These are phyloP conservation scores for Polysphondylium violaceum DNA, from an alignment of 78 protist genomes.

Conservation along the genomic window DNA sequence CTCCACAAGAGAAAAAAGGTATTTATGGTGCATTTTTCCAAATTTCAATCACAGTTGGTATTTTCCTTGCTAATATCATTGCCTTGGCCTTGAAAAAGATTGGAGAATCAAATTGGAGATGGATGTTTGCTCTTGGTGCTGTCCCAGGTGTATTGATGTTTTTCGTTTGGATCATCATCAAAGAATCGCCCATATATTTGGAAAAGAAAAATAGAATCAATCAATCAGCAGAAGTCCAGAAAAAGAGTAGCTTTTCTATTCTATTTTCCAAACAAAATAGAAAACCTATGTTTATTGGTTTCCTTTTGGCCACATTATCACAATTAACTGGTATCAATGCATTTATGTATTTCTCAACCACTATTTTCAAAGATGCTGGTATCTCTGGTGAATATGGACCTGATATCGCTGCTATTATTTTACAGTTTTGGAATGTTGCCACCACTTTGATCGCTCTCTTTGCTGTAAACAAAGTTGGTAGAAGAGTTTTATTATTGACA, in stretches of 20 bases:
- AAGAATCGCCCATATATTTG: slow-evolving; percentile 60
- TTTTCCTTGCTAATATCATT: slow-evolving; percentile 54
- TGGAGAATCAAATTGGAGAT: slow-evolving; percentile 50
- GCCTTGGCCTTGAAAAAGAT: slow-evolving; percentile 22
- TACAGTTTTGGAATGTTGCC: slow-evolving; percentile 69
- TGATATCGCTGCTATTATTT: slow-evolving; percentile 29
- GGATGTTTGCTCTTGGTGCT: slow-evolving; percentile 69
- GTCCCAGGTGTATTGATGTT: slow-evolving; percentile 55
- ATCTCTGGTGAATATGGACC: slow-evolving; percentile 37
- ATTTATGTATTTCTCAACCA: slow-evolving; percentile 66
- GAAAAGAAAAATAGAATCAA: neutral
- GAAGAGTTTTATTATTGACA: slow-evolving; percentile 48
- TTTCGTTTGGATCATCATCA: slow-evolving; percentile 28
- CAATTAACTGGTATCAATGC: slow-evolving; percentile 74
- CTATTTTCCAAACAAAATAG: slow-evolving; percentile 11
- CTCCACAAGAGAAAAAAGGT: slow-evolving; percentile 24
- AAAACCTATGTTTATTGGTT: slow-evolving; percentile 58
- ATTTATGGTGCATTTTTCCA: slow-evolving; percentile 59
- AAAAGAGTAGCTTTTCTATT: neutral
- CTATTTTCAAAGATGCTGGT: slow-evolving; percentile 66
- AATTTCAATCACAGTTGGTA: slow-evolving; percentile 73
- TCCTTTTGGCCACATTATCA: slow-evolving; percentile 29
- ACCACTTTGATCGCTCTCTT: slow-evolving; percentile 40
- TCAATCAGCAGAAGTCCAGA: neutral
- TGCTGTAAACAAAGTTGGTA: slow-evolving; percentile 54